Base-by-base conservation (phyloP, 371 early-diverging fungal species). In the Mortierella sp. region DNA sequence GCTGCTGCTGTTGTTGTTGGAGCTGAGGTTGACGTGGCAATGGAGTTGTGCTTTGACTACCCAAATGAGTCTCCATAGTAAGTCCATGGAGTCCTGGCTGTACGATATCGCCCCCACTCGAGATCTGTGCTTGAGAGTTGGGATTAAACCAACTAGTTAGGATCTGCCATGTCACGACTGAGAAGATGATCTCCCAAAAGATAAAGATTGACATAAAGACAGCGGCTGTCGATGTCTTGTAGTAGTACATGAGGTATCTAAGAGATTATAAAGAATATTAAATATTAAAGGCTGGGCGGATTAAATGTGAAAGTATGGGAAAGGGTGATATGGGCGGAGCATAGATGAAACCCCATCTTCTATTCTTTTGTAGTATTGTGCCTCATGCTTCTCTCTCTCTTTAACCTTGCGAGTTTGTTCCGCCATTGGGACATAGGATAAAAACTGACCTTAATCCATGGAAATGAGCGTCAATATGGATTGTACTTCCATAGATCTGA, bases 161-260 rank as follows among this genome's bases (percentile, higher is more conserved):
- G 29, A 84, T 72, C 28, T 75, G 84, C 93, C 94, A 93, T 9
- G 91, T 85, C 11, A 91, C 64, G 14, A 86, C 73, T 2, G 89
- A 86, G 64, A 89, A 84, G 25, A 91, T 62, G 12, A 89, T 57
- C 66, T 94, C 94, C 86, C 92, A 94, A 25, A 85, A 79, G 28
- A 92, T 84, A 55, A 94, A 92, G 19, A 88, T 46, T 0, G 76
- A 18, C 11, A 90, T 84, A 70, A 93, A 92, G 19, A 84, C 64
- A 18, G 87, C 52, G 0, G 91, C 94, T 0, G 95, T 93, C 2
- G 90, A 80, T 12, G 90, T 46, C 57, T 87, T 75, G 86, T 93
- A 92, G 75, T 97, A 92, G 80, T 94, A 95, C 97, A 90, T 88
- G 81, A 91, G 86, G 83, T 92, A 76, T 65, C 89, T 88, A 60